These are phyloP conservation scores for Thelephora ganbajun DNA, from an alignment of 768 basidiomycete species.

Conservation along the genomic window DNA sequence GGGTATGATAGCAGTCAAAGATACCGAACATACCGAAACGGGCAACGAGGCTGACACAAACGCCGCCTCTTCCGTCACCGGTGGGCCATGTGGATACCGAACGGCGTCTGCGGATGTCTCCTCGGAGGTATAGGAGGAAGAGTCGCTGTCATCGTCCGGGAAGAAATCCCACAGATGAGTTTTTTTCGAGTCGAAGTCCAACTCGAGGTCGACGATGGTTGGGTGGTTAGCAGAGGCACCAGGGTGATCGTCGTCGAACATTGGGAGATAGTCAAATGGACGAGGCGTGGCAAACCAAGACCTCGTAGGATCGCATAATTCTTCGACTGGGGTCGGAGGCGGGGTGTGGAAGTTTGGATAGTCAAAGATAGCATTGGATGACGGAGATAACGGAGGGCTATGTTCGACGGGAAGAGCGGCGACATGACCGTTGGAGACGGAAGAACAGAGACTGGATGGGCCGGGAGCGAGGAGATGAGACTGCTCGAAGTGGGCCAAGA, in stretches of 20 bases:
- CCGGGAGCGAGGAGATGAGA: conserved; percentile 21
- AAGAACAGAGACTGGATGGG: conserved; percentile 11
- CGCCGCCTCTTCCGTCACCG: too few species aligned
- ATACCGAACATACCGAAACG: too few species aligned
- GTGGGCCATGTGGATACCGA: too few species aligned
- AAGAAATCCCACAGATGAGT: not conserved
- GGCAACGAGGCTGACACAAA: too few species aligned
- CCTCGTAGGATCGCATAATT: not conserved
- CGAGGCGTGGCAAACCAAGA: too few species aligned
- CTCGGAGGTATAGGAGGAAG: not conserved
- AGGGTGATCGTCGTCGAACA: too few species aligned
- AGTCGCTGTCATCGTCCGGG: not conserved
- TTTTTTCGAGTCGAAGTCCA: not conserved
- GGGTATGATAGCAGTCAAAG: too few species aligned
- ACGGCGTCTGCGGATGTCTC: not conserved
- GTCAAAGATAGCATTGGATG: conserved; percentile 11
- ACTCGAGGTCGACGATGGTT: not conserved
- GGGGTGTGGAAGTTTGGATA: conserved; percentile 17
- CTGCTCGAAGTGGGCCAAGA: conserved; percentile 38
- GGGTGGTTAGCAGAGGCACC: not conserved
- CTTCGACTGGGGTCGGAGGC: conserved; percentile 10
- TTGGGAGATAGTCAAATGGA: too few species aligned
- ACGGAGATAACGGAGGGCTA: conserved; percentile 5
- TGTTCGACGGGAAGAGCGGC: conserved; percentile 5
- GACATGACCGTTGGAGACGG: not conserved